Base-by-base conservation (phyloP, 2,329 filamentous ascomycete genomes). In the Sporothrix euskadiensis region DNA sequence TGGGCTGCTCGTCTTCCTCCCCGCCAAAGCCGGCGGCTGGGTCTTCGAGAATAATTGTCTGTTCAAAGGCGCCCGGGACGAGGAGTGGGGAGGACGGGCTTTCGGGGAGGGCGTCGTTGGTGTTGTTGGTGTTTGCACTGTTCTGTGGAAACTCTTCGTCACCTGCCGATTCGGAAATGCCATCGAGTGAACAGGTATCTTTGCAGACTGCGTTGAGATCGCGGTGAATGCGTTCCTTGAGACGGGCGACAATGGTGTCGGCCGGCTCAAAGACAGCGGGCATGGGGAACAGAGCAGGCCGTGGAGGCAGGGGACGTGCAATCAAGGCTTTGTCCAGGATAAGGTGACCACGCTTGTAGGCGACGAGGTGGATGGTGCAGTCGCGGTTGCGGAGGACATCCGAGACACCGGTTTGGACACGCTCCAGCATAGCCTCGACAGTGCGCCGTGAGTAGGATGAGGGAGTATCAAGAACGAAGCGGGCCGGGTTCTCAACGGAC, bases 341-440 rank as follows among this genome's bases (percentile, higher is more conserved):
- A 30, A 86, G 82, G 73, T 88, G 86, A 0, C 86, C 86, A 59
- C 86, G 83, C 77, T 88, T 88, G 75, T 85, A 81, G 7, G 84
- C 83, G 2, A 81, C 83, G 77, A 88, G 80, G 30, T 83, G 84
- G 69, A 87, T 81, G 5, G 83, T 82, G 54, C 83, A 81, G 32
- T 85, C 83, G 73, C 85, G 83, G 32, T 84, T 83, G 68, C 83
- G 82, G 32, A 88, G 80, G 6, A 85, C 82, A 71, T 87, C 83
- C 22, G 82, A 81, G 7, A 88, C 82, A 4, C 86, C 85, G 1
- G 85, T 84, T 76, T 87, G 84, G 26, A 88, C 79, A 52, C 86
- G 83, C 72, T 87, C 85, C 39, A 88, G 78, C 5, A 87, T 81
- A 9, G 86, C 85, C 74, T 85, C 82, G 56, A 86, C 81, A 47